phyloP scores from a whole-genome alignment of 768 basidiomycete species.

The Bullera alba region DNA sequence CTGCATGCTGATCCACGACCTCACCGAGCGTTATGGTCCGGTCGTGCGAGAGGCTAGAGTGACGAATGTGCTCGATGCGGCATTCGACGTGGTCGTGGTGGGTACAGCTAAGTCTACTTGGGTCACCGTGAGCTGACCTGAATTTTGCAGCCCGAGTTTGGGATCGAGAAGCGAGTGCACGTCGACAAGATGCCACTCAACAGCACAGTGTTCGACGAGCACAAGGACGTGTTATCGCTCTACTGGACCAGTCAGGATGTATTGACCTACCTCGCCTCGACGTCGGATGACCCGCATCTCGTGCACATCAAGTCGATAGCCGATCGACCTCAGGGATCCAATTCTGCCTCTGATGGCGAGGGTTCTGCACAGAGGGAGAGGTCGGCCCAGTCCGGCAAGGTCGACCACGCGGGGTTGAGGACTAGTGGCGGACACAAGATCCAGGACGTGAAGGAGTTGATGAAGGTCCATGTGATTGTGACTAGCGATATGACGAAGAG shows the following conservation, averaged over 20 bases:
- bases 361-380: conserved; percentile 55
- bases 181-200: conserved; percentile 99
- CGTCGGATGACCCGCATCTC: conserved; percentile 91
- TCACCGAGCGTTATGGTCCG: conserved; percentile 90
- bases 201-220: conserved; percentile 96
- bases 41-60: conserved; percentile 93
- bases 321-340: conserved; percentile 59
- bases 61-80: conserved; percentile 90
- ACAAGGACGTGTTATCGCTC: conserved; percentile 70
- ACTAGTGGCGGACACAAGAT: conserved; percentile 79
- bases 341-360: conserved; percentile 50
- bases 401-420: conserved; percentile 74
- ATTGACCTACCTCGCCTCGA: conserved; percentile 88
- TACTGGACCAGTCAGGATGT: conserved; percentile 96
- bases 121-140: neutral
- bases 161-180: conserved; percentile 97
- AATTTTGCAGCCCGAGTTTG: conserved; percentile 65
- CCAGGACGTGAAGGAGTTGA: conserved; percentile 87
- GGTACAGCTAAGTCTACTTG: conserved; percentile 3
- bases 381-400: conserved; percentile 60
- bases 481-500: conserved; percentile 93
- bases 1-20: conserved; percentile 85
- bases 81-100: conserved; percentile 83
- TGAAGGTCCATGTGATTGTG: conserved; percentile 90
- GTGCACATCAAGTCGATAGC: conserved; percentile 89